A percentile compares a stretch with the other conserved stretches of the same genome.
Conservation (phyloP, 2,329 filamentous ascomycete species). For the Colletotrichum musae region DNA sequence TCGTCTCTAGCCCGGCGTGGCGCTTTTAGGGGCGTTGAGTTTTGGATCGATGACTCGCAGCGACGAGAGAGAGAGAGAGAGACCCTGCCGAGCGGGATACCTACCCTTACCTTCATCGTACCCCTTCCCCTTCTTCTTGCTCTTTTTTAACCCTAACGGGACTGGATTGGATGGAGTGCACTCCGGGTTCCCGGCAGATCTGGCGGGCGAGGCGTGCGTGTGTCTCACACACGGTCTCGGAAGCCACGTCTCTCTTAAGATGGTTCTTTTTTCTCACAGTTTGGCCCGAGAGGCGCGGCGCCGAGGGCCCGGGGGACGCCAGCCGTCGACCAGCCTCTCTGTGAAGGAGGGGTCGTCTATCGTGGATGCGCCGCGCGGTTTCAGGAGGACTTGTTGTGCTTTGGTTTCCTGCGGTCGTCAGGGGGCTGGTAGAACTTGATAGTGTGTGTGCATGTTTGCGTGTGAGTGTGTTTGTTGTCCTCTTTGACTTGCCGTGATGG, state of each 20-base stretch:
- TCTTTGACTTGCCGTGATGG: too few relatives aligned
- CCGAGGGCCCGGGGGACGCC: too few relatives aligned
- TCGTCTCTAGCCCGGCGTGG: conserved; percentile 14
- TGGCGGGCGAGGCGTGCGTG: too few relatives aligned
- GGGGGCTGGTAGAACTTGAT: not conserved
- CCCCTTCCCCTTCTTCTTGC: not conserved
- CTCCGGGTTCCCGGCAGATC: too few relatives aligned
- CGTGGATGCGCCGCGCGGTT: conserved; percentile 23
- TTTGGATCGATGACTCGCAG: conserved; percentile 22
- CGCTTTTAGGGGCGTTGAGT: not conserved
- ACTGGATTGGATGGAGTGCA: too few relatives aligned
- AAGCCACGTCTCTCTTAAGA: too few relatives aligned
- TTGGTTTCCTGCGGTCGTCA: not conserved
- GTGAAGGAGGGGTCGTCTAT: not conserved
- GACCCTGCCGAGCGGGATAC: not conserved
- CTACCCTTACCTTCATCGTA: not conserved
- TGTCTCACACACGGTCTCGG: too few relatives aligned
- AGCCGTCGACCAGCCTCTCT: not conserved
- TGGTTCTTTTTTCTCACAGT: too few relatives aligned
- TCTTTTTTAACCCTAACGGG: not conserved
- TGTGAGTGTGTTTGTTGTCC: too few relatives aligned
- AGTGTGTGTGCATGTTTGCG: too few relatives aligned
- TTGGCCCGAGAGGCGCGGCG: too few relatives aligned
- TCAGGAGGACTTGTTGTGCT: conserved; percentile 17
- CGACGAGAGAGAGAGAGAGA: not conserved